Base-by-base conservation (phyloP, 352 stramenopile genomes). In the Phytophthora hybrid region DNA sequence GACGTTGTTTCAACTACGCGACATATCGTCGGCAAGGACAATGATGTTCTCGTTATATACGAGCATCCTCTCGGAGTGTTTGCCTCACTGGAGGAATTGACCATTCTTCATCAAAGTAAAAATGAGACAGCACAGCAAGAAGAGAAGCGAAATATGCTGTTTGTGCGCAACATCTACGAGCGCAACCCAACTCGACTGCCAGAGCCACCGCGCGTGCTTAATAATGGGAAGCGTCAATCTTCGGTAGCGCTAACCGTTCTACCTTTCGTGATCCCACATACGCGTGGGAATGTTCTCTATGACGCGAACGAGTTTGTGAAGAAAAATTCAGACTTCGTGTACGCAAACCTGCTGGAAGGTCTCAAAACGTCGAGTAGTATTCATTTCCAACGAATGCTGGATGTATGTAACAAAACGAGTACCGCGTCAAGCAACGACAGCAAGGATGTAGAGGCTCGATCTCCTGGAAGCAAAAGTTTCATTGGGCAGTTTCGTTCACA, bases 241-340 rank as follows among this genome's bases (percentile, higher is more conserved):
- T 58, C 29, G n/a, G 21, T 47, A 0, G 39, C 55, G 31, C 32
- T 76, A 13, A 74, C 71, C 11, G 23, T 46, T 0, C 65, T 93
- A 14, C 66, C 55, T 4, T 93, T 93, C 47, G 57, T 79, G 16
- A 74, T 92, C 5, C 83, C 81, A 0, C 84, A 93, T 32, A 69
- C 83, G 6, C 78, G 83, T n/a, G 75, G 76, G 16, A 32, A 77
- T 14, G 77, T 92, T 3, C 63, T 80, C 14, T 93, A 93, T 57
- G 86, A 92, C 53, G 84, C 83, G 13, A 80, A 44, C 10, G 82
- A 89, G 7, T 93, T 93, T 63, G 83, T 93, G 19, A 83, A 83
- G 63, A 92, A 91, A 65, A 92, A 93, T 52, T 88, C 84, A 4
- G 84, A 93, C 18, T 89, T 86, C 18, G 72, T 83, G 62, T 83